A percentile compares a stretch with the other conserved stretches of the same genome.
phyloP scores from a whole-genome alignment of 2,329 filamentous ascomycete species.

The Cladophialophora psammophila region DNA sequence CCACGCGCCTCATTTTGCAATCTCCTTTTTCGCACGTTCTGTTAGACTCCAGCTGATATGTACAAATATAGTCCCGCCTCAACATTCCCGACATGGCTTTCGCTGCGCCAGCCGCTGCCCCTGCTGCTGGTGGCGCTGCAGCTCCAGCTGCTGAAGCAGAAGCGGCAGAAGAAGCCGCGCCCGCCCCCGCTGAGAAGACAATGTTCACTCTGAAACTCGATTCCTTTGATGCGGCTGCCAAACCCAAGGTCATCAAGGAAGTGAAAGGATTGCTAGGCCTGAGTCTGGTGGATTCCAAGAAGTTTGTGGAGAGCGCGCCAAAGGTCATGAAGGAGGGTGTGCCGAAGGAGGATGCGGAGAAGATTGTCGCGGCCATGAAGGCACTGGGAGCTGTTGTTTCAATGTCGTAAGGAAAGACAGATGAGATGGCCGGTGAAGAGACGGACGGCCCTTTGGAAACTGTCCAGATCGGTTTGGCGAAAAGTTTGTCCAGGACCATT shows the following conservation, averaged over 20 bases:
- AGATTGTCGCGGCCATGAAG: constrained; percentile 96
- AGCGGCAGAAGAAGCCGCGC: constrained; percentile 86
- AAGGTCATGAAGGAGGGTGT: constrained; percentile 99
- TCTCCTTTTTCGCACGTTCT: background rate
- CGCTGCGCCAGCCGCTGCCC: constrained; percentile 77
- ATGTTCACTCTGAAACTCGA: constrained; percentile 96
- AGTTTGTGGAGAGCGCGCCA: constrained; percentile 95
- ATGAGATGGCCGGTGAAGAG: background rate
- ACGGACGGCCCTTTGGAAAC: background rate
- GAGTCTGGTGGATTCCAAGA: constrained; percentile 98
- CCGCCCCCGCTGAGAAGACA: constrained; percentile 90
- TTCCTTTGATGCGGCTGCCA: constrained; percentile 84
- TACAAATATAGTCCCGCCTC: constrained; percentile 73
- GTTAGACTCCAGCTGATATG: background rate
- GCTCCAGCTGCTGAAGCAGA: constrained; percentile 66
- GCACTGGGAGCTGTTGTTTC: constrained; percentile 84
- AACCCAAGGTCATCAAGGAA: constrained; percentile 99
- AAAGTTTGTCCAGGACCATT: background rate
- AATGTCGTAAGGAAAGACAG: constrained; percentile 74
- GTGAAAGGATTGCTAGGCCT: constrained; percentile 95
- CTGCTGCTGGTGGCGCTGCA: constrained; percentile 64
- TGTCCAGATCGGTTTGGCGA: background rate
- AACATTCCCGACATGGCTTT: constrained; percentile 99
- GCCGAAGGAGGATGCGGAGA: constrained; percentile 98
- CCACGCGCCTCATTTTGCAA: background rate